Base-by-base conservation (phyloP, 2,329 filamentous ascomycete genomes). In the Dactylellina parvicollis region DNA sequence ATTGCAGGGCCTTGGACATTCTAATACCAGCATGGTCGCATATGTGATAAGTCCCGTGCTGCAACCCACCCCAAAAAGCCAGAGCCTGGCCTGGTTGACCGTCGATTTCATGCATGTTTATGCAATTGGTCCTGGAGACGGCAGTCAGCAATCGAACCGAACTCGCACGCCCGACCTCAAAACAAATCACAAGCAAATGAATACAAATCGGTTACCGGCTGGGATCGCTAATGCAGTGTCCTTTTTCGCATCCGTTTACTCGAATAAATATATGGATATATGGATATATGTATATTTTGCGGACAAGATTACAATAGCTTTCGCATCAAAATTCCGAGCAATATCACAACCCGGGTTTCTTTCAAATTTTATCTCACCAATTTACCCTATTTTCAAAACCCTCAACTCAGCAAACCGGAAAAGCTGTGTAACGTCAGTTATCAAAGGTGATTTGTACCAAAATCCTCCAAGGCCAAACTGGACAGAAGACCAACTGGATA, bases 21-120 rank as follows among this genome's bases (percentile, higher is more conserved):
- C 26, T 46, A 38, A 24, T 38, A 40, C 24, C 26, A 34, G 26
- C 38, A 28, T 36, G 40, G 49, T 42, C 32, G 50, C 42, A 50
- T 20, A 59, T 56, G 62, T 59, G 52, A 67, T 56, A 67, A 60
- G 42, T 52, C 44, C 44, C 54, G 42, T 59, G 52, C 62, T 60
- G 36, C 28, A 40, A 22, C 54, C 69, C 52, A 57, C 46, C 26
- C 20, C 24, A 36, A 42, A 28, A 57, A 62, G 52, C 24, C 34
- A 34, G 50, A 57, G 52, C 40, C 49, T 59, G 56, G 52, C 40
- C 49, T 59, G 50, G 46, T 32, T 47, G 20, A 61, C 22, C 14
- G 20, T 61, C 69, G 54, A 55, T 66, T 73, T 66, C 54, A 73
- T 73, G 69, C 47, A 73, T 24, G 69, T 46, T 66, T 26, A 66